Evolutionary conservation across 768 basidiomycete genomes (phyloP).

Genomic region (Suillus fuscotomentosus): DNA sequence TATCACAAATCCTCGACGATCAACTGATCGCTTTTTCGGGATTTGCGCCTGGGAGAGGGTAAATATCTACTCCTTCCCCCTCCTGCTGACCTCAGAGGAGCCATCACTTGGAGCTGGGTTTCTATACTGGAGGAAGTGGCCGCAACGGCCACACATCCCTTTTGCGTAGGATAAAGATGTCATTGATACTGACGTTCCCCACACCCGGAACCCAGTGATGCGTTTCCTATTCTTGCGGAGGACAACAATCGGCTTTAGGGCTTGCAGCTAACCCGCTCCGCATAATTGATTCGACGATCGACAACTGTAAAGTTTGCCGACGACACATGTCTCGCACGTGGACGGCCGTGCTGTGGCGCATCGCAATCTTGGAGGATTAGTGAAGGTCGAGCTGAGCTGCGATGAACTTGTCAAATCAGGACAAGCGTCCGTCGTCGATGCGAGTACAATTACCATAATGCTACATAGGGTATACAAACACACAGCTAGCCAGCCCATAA

Average conservation of each 20-base stretch:
- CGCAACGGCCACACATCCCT: constrained; percentile 11
- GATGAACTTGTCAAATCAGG: neutral
- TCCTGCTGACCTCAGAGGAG: constrained; percentile 38
- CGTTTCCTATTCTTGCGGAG: constrained; percentile 32
- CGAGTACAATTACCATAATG: neutral
- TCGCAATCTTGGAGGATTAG: too few species aligned
- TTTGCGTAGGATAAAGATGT: constrained; percentile 5
- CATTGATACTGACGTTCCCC: neutral
- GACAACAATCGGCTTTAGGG: constrained; percentile 26
- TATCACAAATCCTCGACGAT: constrained; percentile 27
- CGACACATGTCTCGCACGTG: neutral
- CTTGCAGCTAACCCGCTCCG: constrained; percentile 16
- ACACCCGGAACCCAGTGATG: constrained; percentile 6
- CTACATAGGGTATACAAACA: neutral
- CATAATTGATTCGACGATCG: constrained; percentile 19
- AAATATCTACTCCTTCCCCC: constrained; percentile 22
- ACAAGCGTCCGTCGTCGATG: neutral
- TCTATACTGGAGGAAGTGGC: constrained; percentile 29
- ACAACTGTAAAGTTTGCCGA: constrained; percentile 17
- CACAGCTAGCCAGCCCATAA: neutral
- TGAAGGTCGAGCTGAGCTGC: neutral
- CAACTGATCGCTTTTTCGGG: constrained; percentile 22
- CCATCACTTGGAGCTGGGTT: constrained; percentile 38
- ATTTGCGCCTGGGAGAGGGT: constrained; percentile 24
- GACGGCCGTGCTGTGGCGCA: neutral